phyloP scores from a whole-genome alignment of 1,284 basidiomycete genomes.

The Cystodermella granulosa region DNA sequence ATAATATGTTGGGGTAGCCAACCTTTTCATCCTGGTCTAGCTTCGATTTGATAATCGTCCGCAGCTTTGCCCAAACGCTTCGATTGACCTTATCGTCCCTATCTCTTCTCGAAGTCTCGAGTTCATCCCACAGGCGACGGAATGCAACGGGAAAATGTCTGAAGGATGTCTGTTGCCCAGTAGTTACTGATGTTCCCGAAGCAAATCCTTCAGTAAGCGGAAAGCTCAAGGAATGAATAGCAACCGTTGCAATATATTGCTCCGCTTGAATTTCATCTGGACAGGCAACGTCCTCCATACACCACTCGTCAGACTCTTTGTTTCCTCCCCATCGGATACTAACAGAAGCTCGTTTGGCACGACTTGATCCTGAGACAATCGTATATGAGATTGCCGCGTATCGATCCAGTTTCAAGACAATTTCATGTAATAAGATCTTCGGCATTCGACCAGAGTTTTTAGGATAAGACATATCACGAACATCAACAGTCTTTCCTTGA shows the following conservation, averaged over 20 bases:
- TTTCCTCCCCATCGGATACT: conserved; percentile 68
- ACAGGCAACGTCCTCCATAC: conserved; percentile 85
- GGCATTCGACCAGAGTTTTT: conserved; percentile 76
- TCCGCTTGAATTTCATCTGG: conserved; percentile 76
- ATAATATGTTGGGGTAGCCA: conserved; percentile 17
- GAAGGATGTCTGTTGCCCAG: conserved; percentile 55
- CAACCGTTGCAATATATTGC: conserved; percentile 85
- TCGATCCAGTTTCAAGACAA: conserved; percentile 62
- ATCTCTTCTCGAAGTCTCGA: conserved; percentile 63
- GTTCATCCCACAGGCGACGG: conserved; percentile 90
- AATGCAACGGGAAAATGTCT: conserved; percentile 76
- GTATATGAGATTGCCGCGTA: conserved; percentile 72
- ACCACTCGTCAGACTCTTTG: conserved; percentile 65
- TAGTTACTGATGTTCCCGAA: conserved; percentile 39
- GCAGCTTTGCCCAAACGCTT: conserved; percentile 65
- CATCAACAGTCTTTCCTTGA: conserved; percentile 56
- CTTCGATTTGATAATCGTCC: conserved; percentile 58
- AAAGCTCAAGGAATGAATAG: conserved; percentile 72
- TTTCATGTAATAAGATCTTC: conserved; percentile 63
- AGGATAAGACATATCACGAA: conserved; percentile 75
- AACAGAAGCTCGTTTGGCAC: conserved; percentile 68
- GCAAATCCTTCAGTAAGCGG: conserved; percentile 61
- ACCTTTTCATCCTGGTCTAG: conserved; percentile 43
- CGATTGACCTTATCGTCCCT: conserved; percentile 66
- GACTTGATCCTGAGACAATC: conserved; percentile 59